Base-by-base conservation (phyloP, 1,284 basidiomycete genomes). In the Cryptococcus jaspeensis region DNA sequence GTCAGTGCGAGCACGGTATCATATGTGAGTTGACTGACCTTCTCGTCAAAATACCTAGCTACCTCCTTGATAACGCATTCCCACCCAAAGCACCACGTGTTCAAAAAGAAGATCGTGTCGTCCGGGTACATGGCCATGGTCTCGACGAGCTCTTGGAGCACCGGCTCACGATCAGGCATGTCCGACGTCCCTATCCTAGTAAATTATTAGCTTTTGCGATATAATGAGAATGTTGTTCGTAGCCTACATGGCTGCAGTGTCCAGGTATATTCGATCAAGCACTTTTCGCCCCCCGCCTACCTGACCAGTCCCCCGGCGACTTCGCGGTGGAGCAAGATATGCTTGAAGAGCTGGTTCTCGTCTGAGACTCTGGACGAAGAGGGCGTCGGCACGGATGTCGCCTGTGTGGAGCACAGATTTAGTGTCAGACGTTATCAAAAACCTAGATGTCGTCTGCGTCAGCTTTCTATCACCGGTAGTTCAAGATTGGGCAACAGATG, bases 41-140 rank as follows among this genome's bases (percentile, higher is more conserved):
- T 81, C 41, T 81, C 79, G 38, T 82, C 76, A 65, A 93, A 94
- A 0, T 80, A 77, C 2, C 79, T 76, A 0, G 87, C 82, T 2
- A 95, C 79, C 0, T 82, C 87, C 69, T 90, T 90, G 32, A 93
- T 79, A 16, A 92, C 79, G 45, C 92, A 88, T 73, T 93, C 90
- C 70, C 91, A 92, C 25, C 94, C 93, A 86, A 89, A 92, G 0
- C 92, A 96, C 93, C 94, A 97, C 0, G 84, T 74, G 65, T 97
- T 92, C 60, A 97, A 81, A 78, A 90, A 97, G 78, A 97, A 95
- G 48, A 84, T 80, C 0, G 86, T 87, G 5, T 81, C 79, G 0
- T 78, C 58, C 0, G 91, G 88, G 61, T 86, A 89, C 9, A 84
- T 67, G 5, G 79, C 78, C 76, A 95, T 87, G 1, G 92, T 80